Evolutionary conservation across 768 basidiomycete genomes (phyloP).

Genomic region (Naganishia antarctica): DNA sequence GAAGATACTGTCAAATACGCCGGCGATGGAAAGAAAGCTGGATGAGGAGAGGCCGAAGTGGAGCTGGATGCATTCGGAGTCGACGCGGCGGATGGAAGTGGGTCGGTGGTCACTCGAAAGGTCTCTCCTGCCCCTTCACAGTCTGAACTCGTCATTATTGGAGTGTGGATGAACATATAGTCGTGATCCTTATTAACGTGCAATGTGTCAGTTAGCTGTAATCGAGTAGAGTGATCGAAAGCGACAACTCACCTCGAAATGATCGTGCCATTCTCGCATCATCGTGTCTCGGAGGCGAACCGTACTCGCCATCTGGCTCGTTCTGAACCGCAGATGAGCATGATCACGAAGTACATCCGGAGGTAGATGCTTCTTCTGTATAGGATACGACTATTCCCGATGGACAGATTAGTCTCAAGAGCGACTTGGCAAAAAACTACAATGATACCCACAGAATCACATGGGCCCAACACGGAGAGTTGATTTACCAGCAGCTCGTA

Average conservation of each 20-base stretch:
- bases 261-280: conserved; percentile 58
- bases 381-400: conserved; percentile 69
- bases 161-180: conserved; percentile 74
- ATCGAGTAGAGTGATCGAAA: background rate
- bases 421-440: background rate
- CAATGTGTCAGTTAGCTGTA: background rate
- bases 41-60: background rate
- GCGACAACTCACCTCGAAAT: conserved; percentile 63
- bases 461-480: conserved; percentile 57
- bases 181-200: conserved; percentile 59
- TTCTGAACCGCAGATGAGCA: conserved; percentile 80
- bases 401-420: background rate
- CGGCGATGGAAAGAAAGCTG: conserved; percentile 39
- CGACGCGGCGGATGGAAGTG: background rate
- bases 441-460: conserved; percentile 54
- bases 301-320: conserved; percentile 65
- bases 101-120: conserved; percentile 54
- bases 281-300: conserved; percentile 66
- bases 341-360: conserved; percentile 76
- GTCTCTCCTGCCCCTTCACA: conserved; percentile 95
- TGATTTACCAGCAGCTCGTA: conserved; percentile 57
- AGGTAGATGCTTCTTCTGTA: conserved; percentile 80
- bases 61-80: conserved; percentile 23
- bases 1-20: conserved; percentile 89
- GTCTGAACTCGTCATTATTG: conserved; percentile 82